Base-by-base conservation (phyloP, 139 green algal species). In the Mychonastes homosphaera region DNA sequence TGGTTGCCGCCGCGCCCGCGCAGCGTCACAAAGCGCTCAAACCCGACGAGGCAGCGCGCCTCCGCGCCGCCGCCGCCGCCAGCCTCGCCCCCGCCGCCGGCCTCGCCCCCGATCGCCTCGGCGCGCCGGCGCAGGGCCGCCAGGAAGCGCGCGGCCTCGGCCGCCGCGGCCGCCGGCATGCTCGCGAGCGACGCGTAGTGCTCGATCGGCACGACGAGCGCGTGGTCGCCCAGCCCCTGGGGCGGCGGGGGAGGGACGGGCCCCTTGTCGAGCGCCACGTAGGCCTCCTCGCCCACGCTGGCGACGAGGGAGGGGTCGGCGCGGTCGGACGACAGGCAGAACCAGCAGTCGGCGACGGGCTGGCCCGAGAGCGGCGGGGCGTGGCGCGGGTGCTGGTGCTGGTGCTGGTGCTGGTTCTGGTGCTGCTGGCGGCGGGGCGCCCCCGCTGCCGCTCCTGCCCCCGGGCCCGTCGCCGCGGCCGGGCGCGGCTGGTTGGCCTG, bases 181-280 rank as follows among this genome's bases (percentile, higher is more conserved):
- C 61, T 40, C n/a, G 82, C 61, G 9, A 48, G 65, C 58, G 47
- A 81, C 15, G 85, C 72, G 53, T 76, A 79, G 74, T 97, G 90
- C 60, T 95, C 90, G 28, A 96, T 84, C 21, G 89, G 87, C 23
- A 97, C 71, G 23, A 96, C 47, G 44, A 96, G 76, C 53, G 82
- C 75, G 69, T 96, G 89, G 15, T 73, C n/a, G n/a, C n/a, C n/a
- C n/a, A n/a, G n/a, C n/a, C n/a, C n/a, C n/a, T n/a, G n/a, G n/a
- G n/a, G n/a, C n/a, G n/a, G n/a, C n/a, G n/a, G n/a, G 3, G 72
- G 57, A 3, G 49, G 75, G 70, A 95, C 87, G 46, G 80, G 64
- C 1, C 80, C 89, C 73, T 96, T 94, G 73, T 93, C 87, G 44
- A 92, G 32, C 2, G 79, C 76, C 13, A 91, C 24, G 69, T 94